phyloP scores from a whole-genome alignment of 2,329 filamentous ascomycete genomes.

The Bipolaris cookei region DNA sequence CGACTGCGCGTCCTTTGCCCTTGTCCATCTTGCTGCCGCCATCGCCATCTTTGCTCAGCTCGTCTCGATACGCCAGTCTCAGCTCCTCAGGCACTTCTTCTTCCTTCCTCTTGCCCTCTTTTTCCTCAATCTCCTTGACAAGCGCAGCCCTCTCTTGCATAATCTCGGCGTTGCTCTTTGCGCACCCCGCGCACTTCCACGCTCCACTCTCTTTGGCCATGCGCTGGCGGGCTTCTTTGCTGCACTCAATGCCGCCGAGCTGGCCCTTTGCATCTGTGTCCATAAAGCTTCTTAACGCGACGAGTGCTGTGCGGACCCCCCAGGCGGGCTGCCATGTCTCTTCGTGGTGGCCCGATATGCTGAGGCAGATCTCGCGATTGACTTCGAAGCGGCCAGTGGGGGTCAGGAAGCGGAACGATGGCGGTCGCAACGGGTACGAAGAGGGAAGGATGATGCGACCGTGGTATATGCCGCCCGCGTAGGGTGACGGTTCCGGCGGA shows the following conservation, averaged over 20 bases:
- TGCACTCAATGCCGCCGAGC: constrained; percentile 84
- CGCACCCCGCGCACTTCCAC: constrained; percentile 76
- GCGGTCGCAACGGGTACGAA: constrained; percentile 88
- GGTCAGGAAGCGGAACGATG: constrained; percentile 93
- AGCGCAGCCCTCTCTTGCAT: constrained; percentile 72
- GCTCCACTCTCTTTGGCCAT: constrained; percentile 70
- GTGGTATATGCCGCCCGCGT: constrained; percentile 86
- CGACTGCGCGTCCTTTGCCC: constrained; percentile 28
- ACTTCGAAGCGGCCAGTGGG: constrained; percentile 92
- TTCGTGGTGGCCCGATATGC: constrained; percentile 93
- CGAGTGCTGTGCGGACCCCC: constrained; percentile 89
- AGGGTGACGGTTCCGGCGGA: constrained; percentile 78
- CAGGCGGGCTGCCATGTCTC: constrained; percentile 99
- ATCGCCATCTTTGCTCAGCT: constrained; percentile 59
- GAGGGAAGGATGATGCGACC: constrained; percentile 91
- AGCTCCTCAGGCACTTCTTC: constrained; percentile 62
- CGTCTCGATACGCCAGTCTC: constrained; percentile 74
- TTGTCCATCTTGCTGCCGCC: constrained; percentile 26
- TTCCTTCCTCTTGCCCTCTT: constrained; percentile 51
- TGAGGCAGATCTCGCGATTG: constrained; percentile 95
- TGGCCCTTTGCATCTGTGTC: constrained; percentile 87
- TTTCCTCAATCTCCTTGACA: constrained; percentile 55
- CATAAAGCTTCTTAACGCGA: constrained; percentile 86
- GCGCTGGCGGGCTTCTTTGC: constrained; percentile 65
- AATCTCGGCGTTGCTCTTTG: constrained; percentile 73